These are phyloP conservation scores for Mycena metata DNA, from an alignment of 768 basidiomycete genomes.

Conservation along the genomic window DNA sequence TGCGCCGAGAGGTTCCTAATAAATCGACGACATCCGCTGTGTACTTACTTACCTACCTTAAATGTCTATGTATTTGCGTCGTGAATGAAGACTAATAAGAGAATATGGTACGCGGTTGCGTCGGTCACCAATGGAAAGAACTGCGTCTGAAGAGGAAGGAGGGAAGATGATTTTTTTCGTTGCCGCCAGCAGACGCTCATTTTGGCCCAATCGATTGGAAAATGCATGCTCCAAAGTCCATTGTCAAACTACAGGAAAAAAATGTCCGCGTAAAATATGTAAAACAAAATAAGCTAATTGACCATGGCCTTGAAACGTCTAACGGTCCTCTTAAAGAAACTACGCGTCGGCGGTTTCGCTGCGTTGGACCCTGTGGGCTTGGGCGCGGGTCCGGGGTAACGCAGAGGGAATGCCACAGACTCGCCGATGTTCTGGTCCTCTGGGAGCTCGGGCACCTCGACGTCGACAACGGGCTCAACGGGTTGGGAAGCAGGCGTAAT, in stretches of 20 bases:
- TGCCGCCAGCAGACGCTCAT: no score
- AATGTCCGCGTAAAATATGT: not conserved
- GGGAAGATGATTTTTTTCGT: no score
- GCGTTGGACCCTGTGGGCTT: slow-evolving; percentile 14
- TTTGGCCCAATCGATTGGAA: not conserved
- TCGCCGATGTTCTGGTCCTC: slow-evolving; percentile 54
- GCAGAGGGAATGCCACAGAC: slow-evolving; percentile 22
- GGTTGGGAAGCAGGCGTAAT: slow-evolving; percentile 63
- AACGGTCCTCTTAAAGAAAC: slow-evolving; percentile 55
- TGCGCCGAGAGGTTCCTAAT: not conserved
- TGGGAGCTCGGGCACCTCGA: slow-evolving; percentile 59
- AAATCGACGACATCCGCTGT: not conserved
- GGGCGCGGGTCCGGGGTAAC: not conserved
- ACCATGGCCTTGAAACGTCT: slow-evolving; percentile 52
- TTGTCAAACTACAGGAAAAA: not conserved
- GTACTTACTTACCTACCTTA: slow-evolving; percentile 5
- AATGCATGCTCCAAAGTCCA: slow-evolving; percentile 6
- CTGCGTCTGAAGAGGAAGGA: no score
- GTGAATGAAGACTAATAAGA: no score
- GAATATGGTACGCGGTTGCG: no score
- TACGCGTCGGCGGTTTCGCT: slow-evolving; percentile 11
- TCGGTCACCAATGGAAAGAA: no score
- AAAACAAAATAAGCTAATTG: not conserved
- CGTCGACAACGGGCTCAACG: slow-evolving; percentile 49
- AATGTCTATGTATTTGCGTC: no score